These are phyloP conservation scores for Pilobolus umbonatus DNA, from an alignment of 192 early-diverging fungal genomes.

Conservation along the genomic window DNA sequence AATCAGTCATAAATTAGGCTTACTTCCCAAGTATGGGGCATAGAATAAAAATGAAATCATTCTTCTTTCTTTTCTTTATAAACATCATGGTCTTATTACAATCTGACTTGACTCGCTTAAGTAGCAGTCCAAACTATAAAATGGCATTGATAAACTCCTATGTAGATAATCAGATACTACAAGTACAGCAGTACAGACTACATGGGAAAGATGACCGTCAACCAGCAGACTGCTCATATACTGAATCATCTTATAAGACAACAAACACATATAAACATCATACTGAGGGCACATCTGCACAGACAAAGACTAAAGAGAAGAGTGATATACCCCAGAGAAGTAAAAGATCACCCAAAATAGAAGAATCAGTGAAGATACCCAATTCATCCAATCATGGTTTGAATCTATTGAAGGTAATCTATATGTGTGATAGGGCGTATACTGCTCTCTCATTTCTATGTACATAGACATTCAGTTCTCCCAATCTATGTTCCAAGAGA, in stretches of 20 bases:
- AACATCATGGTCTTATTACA: background rate
- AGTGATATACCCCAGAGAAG: too few species aligned
- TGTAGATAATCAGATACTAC: background rate
- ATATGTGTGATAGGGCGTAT: background rate
- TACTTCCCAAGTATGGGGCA: constrained; percentile 29
- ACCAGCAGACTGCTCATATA: background rate
- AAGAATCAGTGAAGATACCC: too few species aligned
- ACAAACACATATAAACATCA: too few species aligned
- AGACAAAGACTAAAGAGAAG: too few species aligned
- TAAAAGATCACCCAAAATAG: too few species aligned
- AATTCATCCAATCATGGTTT: too few species aligned
- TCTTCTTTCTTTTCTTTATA: background rate
- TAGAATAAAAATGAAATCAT: constrained; percentile 4
- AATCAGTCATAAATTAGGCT: constrained; percentile 21
- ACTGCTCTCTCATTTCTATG: background rate
- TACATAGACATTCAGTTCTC: too few species aligned
- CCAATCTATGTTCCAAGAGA: too few species aligned
- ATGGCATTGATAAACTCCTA: too few species aligned
- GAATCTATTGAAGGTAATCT: too few species aligned
- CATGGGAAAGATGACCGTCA: background rate
- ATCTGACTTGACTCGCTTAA: background rate
- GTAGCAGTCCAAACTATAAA: background rate
- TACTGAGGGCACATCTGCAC: too few species aligned
- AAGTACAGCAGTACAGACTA: background rate
- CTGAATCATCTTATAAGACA: background rate